A percentile compares a stretch with the other conserved stretches of the same genome.
Conservation (phyloP, 192 early-diverging fungal species). For the Backusella tarrabulga region DNA sequence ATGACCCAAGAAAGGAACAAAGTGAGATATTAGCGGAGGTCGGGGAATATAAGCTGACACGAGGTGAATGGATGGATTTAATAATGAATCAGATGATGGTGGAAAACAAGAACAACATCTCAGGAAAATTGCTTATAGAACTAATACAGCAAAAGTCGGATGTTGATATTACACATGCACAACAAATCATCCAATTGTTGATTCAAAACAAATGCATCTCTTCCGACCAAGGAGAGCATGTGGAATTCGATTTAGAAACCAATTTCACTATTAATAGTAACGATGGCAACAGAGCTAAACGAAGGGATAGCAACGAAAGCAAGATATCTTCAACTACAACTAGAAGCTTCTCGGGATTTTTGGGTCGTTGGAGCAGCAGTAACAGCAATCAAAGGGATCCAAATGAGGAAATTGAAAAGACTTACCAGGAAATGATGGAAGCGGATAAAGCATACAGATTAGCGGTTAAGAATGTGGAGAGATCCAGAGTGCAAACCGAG, state of each 20-base stretch:
- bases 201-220: background rate
- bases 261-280: background rate
- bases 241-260: background rate
- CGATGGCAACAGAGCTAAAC: background rate
- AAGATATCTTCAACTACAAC: background rate
- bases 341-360: conserved; percentile 4
- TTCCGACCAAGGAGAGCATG: background rate
- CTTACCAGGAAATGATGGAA: conserved; percentile 49
- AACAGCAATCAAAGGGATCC: background rate
- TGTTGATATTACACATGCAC: background rate
- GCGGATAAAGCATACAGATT: conserved; percentile 61
- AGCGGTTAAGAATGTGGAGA: conserved; percentile 62
- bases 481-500: conserved; percentile 62
- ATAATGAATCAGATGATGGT: background rate
- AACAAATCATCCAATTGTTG: background rate
- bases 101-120: background rate
- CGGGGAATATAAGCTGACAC: background rate
- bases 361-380: background rate
- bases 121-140: background rate
- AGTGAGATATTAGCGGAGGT: background rate
- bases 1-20: background rate
- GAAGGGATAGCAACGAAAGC: background rate
- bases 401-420: conserved; percentile 34
- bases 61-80: conserved; percentile 2
- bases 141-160: background rate